Evolutionary conservation across 768 basidiomycete genomes (phyloP), one percentile per base, ranked within the genome.

Genomic region (Gloeopeniophorella convolvens): DNA sequence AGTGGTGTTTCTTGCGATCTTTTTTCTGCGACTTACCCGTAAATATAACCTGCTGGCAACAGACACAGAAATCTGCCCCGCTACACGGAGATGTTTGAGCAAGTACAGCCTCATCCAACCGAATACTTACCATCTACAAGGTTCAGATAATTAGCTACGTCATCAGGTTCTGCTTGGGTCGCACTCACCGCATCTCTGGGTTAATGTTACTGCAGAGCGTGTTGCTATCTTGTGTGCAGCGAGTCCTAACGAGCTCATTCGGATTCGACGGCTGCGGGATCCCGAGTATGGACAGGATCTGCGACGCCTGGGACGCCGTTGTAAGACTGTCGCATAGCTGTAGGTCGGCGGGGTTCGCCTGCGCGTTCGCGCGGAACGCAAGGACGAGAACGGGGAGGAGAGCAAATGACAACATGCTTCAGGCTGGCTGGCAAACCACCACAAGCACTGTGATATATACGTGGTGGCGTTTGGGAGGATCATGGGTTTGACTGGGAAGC

Each of bases 181-280:
- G n/a, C 23, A 21, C 37, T 13, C 23, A 39, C 37, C 18, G 13
- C 37, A 21, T 21, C 11, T n/a, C 23, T 21, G 30, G 44, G 12
- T 31, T 31, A 12, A 34, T 45, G 16, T 16, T 33, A 24, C 9
- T 18, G 44, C 44, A 45, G 9, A 24, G 21, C 6, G 23, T 13
- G 4, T 18, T 13, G 4, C 32, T 45, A n/a, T n/a, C n/a, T 33
- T 45, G 44, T 12, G 44, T 45, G 32, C 44, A 45, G 11, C 44
- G 31, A 16, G 31, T 34, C 5, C 44, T 33, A 12, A 45, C 44
- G 31, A 45, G 32, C 32, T 45, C 44, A 24, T 45, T 45, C 18
- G 44, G 44, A 23, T 45, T 33, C 12, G 44, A 45, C 9, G 44
- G 44, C 8, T 21, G 20, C n/a, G 44, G 44, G 31, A 45, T 45